These are phyloP conservation scores for Dimargaris verticillata DNA, from an alignment of 192 early-diverging fungal species.

Conservation along the genomic window DNA sequence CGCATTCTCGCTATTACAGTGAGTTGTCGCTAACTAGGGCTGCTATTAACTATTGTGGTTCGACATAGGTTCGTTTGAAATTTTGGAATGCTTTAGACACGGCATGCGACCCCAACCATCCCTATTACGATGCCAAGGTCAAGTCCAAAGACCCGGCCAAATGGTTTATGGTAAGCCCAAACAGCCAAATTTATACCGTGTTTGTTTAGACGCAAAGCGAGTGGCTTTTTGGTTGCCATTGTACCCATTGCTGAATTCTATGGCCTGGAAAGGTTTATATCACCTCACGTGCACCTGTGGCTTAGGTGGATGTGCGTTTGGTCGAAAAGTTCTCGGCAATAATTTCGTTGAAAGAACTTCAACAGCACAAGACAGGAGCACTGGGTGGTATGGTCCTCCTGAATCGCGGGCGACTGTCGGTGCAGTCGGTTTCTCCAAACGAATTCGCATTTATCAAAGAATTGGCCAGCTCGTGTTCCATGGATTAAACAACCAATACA, in stretches of 20 bases:
- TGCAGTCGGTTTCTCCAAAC: slow-evolving; percentile 45
- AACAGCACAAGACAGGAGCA: slow-evolving; percentile 25
- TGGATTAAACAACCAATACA: no score
- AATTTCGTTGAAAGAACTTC: slow-evolving; percentile 50
- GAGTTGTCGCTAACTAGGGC: no score
- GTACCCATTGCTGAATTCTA: no score
- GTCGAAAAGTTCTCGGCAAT: slow-evolving; percentile 41
- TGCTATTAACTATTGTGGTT: no score
- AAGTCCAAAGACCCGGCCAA: slow-evolving; percentile 37
- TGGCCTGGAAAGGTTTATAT: no score
- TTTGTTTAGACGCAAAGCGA: no score
- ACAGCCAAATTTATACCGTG: no score
- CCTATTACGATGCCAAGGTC: slow-evolving; percentile 67
- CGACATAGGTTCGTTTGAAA: no score
- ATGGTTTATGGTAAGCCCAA: slow-evolving; percentile 57
- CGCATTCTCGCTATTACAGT: no score
- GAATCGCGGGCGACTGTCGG: slow-evolving; percentile 52
- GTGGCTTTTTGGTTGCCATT: no score
- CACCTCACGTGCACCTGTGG: no score
- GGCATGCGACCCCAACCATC: slow-evolving; percentile 51
- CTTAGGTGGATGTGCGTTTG: slow-evolving; percentile 58
- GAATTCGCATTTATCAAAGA: slow-evolving; percentile 53
- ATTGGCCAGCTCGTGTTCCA: slow-evolving; percentile 9
- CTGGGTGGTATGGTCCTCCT: slow-evolving; percentile 52
- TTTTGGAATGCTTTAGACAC: slow-evolving; percentile 22